Percentiles rank a stretch among this genome's conserved stretches.
phyloP scores from a whole-genome alignment of 805 yeast genomes.

The Hanseniaspora jakobsenii region DNA sequence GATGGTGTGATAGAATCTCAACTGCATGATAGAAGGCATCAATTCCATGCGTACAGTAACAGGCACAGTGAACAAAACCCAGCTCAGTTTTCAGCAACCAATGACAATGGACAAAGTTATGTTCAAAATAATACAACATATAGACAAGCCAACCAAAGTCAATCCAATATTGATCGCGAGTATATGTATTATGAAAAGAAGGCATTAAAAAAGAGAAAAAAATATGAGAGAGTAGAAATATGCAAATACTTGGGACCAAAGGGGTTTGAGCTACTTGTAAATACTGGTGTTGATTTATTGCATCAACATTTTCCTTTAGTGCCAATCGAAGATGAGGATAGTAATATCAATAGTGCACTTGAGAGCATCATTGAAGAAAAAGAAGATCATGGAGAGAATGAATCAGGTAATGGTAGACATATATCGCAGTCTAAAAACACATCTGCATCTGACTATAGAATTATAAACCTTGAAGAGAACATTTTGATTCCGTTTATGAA shows the following conservation, averaged over 20 bases:
- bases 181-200: constrained; percentile 69
- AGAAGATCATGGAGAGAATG: constrained; percentile 6
- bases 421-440: constrained; percentile 64
- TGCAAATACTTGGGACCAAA: constrained; percentile 22
- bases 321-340: constrained; percentile 20
- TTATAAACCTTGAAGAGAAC: constrained; percentile 3
- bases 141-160: not conserved
- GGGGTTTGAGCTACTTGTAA: constrained; percentile 21
- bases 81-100: no score
- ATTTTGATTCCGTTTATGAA: constrained; percentile 10
- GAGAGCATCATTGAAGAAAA: constrained; percentile 15
- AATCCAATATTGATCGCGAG: constrained; percentile 37
- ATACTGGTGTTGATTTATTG: constrained; percentile 22
- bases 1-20: no score
- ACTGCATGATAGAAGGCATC: no score
- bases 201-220: constrained; percentile 66
- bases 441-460: constrained; percentile 23
- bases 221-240: constrained; percentile 34
- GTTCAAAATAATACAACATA: no score
- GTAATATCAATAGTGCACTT: constrained; percentile 18
- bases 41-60: no score
- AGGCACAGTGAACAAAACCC: no score
- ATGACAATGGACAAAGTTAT: no score
- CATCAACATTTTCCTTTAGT: constrained; percentile 26
- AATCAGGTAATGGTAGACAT: constrained; percentile 35